Evolutionary conservation across 1,284 basidiomycete genomes (phyloP).

Genomic region (Phaffia rhodozyma): DNA sequence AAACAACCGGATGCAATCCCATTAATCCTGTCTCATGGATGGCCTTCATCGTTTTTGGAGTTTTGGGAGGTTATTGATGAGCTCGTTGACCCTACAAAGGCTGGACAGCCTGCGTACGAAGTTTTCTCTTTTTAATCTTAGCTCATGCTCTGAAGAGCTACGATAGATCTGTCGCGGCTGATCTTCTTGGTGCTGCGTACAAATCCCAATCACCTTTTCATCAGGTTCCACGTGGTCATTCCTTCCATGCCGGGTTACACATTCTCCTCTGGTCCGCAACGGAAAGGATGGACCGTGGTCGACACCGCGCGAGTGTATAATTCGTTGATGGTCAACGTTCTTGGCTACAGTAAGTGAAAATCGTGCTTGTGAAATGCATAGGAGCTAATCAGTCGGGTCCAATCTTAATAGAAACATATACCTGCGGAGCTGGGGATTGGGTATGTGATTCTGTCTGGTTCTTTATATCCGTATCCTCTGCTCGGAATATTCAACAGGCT

Average conservation of each 20-base stretch:
- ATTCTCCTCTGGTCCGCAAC: slow-evolving; percentile 17
- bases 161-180: neutral
- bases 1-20: slow-evolving; percentile 27
- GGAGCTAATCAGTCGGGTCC: neutral
- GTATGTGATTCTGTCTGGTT: neutral
- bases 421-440: neutral
- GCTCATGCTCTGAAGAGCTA: too few relatives aligned
- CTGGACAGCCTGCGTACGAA: slow-evolving; percentile 14
- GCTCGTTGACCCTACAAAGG: slow-evolving; percentile 24
- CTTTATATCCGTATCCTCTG: neutral
- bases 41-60: slow-evolving; percentile 29
- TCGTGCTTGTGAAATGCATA: neutral
- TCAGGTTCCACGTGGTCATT: slow-evolving; percentile 28
- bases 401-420: neutral
- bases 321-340: slow-evolving; percentile 2
- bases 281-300: neutral
- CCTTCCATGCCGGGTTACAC: slow-evolving; percentile 30
- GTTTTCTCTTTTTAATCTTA: too few relatives aligned
- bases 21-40: slow-evolving; percentile 31
- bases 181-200: neutral
- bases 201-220: too few relatives aligned
- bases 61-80: slow-evolving; percentile 27
- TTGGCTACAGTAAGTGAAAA: slow-evolving; percentile 2
- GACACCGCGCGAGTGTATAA: slow-evolving; percentile 11
- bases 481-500: too few relatives aligned